Evolutionary conservation across 1,139 yeast genomes (phyloP), one percentile per base, ranked within the genome.

Genomic region (Kodamaea anthophila): DNA sequence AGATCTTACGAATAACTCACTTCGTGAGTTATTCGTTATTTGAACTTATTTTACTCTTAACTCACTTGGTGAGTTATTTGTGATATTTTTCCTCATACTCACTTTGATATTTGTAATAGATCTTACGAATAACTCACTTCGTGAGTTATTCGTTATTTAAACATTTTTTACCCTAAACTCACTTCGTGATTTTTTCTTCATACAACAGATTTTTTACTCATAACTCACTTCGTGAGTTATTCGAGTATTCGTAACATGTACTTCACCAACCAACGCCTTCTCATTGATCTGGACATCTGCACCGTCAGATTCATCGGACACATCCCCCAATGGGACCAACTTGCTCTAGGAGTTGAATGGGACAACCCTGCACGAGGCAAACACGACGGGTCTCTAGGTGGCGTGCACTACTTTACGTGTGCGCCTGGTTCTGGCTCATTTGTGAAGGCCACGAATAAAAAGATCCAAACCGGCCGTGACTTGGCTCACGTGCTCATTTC

Each of bases 301-400:
- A 84, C 94, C 0, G 64, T 87, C 4, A 55, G 67, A 32, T 87
- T 51, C 43, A 49, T 70, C 0, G 96, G 96, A 0, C 25, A 35
- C 0, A 53, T 86, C 2, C 52, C 46, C 5, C 39, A 45, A 1
- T 86, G 96, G 96, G 56, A 50, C 3, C 39, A 40, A 0, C 21
- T 32, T 0, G 87, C 91, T 0, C 55, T 73, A 10, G 96, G 96
- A 0, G 66, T 88, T 2, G 96, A 88, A 49, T 88, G 96, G 96
- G 96, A 88, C 49, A 64, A 75, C 31, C 53, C 67, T 2, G 47
- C 46, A 4, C 64, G 75, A 28, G 98, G 98, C 9, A 82, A 84
- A 49, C 87, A 91, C 47, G 70, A 74, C 42, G 98, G 98, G 6
- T 61, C 65, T 15, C 72, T 75, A 28, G 68, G 75, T 26, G 93